phyloP scores from a whole-genome alignment of 2,329 filamentous ascomycete genomes.

The Arthrinium phaeospermum region DNA sequence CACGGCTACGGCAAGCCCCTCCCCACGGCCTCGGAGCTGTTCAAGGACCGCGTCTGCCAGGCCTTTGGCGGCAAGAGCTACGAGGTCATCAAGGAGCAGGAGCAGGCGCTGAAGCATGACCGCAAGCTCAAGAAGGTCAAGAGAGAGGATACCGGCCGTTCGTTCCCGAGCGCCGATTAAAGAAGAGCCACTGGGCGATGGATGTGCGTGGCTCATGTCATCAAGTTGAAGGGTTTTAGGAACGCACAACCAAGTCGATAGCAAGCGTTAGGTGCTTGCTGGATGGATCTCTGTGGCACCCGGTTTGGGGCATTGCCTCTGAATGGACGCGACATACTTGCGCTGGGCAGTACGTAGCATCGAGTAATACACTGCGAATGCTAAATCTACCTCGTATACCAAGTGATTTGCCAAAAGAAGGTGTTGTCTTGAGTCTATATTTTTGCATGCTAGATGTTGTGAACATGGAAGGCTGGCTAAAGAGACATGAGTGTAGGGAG shows the following conservation, averaged over 20 bases:
- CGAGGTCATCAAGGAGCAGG: not conserved
- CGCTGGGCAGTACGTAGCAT: not conserved
- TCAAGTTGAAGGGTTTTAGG: not conserved
- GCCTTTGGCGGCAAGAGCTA: not conserved
- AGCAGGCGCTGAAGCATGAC: not conserved
- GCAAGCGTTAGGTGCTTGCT: not conserved
- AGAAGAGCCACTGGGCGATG: not conserved
- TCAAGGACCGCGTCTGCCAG: not conserved
- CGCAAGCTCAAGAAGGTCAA: not conserved
- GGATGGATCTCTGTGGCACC: not conserved
- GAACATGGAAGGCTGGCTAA: not conserved
- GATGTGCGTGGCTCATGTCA: not conserved
- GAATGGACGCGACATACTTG: not conserved
- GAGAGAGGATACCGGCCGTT: not conserved
- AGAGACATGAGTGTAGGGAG: not conserved
- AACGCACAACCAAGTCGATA: not conserved
- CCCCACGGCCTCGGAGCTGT: not conserved
- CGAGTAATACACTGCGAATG: not conserved
- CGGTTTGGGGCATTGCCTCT: not conserved
- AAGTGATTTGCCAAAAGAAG: not conserved
- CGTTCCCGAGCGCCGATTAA: not conserved
- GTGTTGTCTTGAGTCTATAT: accelerated
- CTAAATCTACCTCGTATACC: not conserved
- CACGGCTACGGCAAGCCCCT: not conserved
- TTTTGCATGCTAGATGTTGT: not conserved